phyloP scores from a whole-genome alignment of 1,139 yeast genomes.

The Insectozyma bohioensis region DNA sequence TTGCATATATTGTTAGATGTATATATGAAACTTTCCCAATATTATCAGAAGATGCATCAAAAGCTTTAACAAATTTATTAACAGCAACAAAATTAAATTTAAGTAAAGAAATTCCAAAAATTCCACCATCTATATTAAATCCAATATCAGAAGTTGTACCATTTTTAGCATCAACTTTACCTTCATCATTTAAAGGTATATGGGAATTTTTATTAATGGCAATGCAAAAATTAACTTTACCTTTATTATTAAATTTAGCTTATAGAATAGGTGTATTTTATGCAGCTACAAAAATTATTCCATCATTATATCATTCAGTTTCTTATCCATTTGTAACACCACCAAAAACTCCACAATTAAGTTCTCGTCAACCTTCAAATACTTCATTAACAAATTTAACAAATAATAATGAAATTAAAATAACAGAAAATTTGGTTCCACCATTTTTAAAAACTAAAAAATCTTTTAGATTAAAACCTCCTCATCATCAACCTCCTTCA shows the following conservation, averaged over 20 bases:
- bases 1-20: slow-evolving; percentile 90
- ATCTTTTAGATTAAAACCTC: slow-evolving; percentile 18
- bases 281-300: slow-evolving; percentile 92
- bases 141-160: slow-evolving; percentile 45
- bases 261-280: slow-evolving; percentile 86
- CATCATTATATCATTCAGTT: slow-evolving; percentile 56
- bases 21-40: slow-evolving; percentile 89
- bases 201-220: slow-evolving; percentile 71
- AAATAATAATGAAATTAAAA: neutral
- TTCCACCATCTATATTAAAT: slow-evolving; percentile 41
- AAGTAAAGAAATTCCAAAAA: slow-evolving; percentile 38
- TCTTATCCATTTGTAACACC: slow-evolving; percentile 37
- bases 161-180: slow-evolving; percentile 51
- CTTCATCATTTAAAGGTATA: slow-evolving; percentile 61
- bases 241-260: slow-evolving; percentile 76
- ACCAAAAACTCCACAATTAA: slow-evolving; percentile 27
- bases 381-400: slow-evolving; percentile 7
- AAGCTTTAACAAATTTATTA: slow-evolving; percentile 37
- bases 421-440: too few species aligned
- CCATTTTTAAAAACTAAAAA: slow-evolving; percentile 7
- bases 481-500: slow-evolving; percentile 34
- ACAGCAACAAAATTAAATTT: slow-evolving; percentile 39
- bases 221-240: slow-evolving; percentile 73
- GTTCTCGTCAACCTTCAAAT: slow-evolving; percentile 16
- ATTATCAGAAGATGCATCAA: slow-evolving; percentile 54